These are phyloP conservation scores for Pyrenophora teres DNA, from an alignment of 2,329 filamentous ascomycete species.

Conservation along the genomic window DNA sequence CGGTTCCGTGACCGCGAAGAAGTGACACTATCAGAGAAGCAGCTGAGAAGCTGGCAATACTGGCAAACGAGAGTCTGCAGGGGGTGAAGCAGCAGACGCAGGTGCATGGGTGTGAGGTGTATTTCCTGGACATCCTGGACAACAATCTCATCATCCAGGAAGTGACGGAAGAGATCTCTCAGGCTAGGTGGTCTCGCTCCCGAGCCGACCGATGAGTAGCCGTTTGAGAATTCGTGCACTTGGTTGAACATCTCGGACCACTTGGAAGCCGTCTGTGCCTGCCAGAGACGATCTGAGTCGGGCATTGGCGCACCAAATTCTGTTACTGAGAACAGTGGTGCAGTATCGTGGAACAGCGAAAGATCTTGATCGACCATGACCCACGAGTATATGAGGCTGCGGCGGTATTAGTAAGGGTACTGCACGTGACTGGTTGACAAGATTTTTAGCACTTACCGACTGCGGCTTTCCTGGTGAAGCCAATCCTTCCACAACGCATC, in stretches of 20 bases:
- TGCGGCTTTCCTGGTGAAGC: conserved; percentile 67
- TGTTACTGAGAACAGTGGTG: conserved; percentile 63
- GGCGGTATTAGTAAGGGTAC: conserved; percentile 14
- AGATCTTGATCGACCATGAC: conserved; percentile 73
- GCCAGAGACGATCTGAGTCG: conserved; percentile 66
- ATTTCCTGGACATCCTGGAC: conserved; percentile 53
- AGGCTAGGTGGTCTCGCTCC: conserved; percentile 63
- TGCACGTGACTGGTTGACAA: conserved; percentile 25
- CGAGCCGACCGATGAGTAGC: conserved; percentile 59
- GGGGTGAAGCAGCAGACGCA: conserved; percentile 71
- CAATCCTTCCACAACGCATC: conserved; percentile 66
- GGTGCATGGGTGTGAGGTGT: conserved; percentile 60
- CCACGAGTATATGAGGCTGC: conserved; percentile 74
- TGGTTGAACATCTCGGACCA: conserved; percentile 66
- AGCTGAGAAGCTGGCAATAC: conserved; percentile 67
- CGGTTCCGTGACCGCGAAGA: conserved; percentile 52
- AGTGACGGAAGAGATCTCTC: conserved; percentile 68
- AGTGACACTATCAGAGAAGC: conserved; percentile 62
- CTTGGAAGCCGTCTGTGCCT: conserved; percentile 60
- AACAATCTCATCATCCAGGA: conserved; percentile 67
- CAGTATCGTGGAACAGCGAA: conserved; percentile 48
- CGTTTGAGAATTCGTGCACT: conserved; percentile 60
- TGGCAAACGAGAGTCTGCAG: conserved; percentile 69
- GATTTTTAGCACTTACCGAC: conserved; percentile 55
- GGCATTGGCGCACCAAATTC: conserved; percentile 70